A percentile compares a stretch with the other conserved stretches of the same genome.
These are phyloP conservation scores for Platismatia glauca DNA, from an alignment of 495 filamentous ascomycete species.

Conservation along the genomic window DNA sequence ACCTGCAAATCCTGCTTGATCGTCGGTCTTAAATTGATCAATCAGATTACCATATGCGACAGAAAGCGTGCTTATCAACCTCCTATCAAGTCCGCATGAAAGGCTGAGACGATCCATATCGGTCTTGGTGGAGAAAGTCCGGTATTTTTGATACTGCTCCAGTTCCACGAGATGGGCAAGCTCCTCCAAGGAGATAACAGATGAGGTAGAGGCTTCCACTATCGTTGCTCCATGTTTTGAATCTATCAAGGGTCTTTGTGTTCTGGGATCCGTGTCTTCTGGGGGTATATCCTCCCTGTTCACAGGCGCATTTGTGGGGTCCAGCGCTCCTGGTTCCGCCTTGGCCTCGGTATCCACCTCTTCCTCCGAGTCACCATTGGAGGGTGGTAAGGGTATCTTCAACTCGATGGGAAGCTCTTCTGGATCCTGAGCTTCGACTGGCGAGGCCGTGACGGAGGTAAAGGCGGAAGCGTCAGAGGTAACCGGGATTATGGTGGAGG, in stretches of 20 bases:
- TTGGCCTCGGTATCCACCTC: conserved; percentile 3
- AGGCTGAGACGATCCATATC: conserved; percentile 15
- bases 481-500: conserved; percentile 24
- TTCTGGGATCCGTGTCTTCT: background rate
- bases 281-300: conserved; percentile 4
- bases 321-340: background rate
- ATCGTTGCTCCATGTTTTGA: background rate
- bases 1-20: conserved; percentile 78
- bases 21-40: conserved; percentile 79
- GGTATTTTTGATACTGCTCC: conserved; percentile 14
- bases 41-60: conserved; percentile 53
- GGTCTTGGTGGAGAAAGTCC: background rate
- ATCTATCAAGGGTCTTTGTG: background rate
- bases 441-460: conserved; percentile 21
- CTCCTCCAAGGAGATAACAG: conserved; percentile 10
- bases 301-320: background rate
- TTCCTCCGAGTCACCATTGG: conserved; percentile 16
- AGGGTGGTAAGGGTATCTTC: conserved; percentile 21
- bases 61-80: conserved; percentile 18
- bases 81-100: conserved; percentile 17
- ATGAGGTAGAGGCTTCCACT: background rate
- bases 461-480: conserved; percentile 22
- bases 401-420: conserved; percentile 20
- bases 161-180: conserved; percentile 14
- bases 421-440: conserved; percentile 15